Conservation (phyloP, 2,329 filamentous ascomycete genomes). For the Fusarium kyushuense region DNA sequence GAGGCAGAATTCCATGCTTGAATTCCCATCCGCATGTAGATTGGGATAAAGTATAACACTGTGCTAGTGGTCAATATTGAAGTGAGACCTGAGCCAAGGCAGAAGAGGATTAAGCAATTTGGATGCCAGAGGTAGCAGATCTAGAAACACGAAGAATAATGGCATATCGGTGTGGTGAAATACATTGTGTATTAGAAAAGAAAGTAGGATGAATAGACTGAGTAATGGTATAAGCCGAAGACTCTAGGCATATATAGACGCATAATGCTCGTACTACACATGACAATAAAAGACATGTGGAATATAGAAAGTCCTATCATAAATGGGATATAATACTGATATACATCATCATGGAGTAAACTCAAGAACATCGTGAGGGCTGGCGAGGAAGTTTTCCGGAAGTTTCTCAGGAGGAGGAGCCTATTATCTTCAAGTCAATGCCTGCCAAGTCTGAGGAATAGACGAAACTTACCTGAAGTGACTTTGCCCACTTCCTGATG, state of each 20-base stretch:
- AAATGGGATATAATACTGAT: fast-evolving
- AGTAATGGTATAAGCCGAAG: neutral
- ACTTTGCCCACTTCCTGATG: slow-evolving; percentile 65
- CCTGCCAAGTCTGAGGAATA: no score
- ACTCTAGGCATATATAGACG: neutral
- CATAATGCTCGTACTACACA: neutral
- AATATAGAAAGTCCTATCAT: neutral
- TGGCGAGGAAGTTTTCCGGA: slow-evolving; percentile 33
- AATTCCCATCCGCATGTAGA: neutral
- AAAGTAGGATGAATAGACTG: no score
- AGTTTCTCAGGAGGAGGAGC: slow-evolving; percentile 35
- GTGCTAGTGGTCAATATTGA: neutral
- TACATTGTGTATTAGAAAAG: neutral
- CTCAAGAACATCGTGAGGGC: slow-evolving; percentile 26
- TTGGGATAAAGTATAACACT: neutral
- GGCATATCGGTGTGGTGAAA: no score
- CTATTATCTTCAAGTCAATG: slow-evolving; percentile 1
- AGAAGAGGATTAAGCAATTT: neutral
- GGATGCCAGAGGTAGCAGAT: neutral
- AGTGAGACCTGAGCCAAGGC: neutral
- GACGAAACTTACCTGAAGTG: slow-evolving; percentile 57
- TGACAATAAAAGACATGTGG: neutral
- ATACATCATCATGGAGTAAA: slow-evolving; percentile 30
- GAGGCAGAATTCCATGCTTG: neutral
- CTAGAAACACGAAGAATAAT: no score